Evolutionary conservation across 1,284 basidiomycete species (phyloP).

Genomic region (Tilletia caries): DNA sequence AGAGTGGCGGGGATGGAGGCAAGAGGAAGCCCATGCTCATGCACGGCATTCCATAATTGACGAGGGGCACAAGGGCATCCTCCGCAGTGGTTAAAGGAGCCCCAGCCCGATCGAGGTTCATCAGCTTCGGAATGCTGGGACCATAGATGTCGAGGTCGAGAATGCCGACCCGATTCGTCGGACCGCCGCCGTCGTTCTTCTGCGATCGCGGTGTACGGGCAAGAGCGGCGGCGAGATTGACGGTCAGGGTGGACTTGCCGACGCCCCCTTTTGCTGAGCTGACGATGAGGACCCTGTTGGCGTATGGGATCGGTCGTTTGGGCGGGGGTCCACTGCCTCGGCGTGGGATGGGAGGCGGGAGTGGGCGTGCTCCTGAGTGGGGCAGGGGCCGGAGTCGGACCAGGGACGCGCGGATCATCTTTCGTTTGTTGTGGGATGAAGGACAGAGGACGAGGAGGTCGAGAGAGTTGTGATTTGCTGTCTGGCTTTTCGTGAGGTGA

Average conservation of each 20-base stretch:
- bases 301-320: slow-evolving; percentile 58
- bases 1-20: slow-evolving; percentile 47
- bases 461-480: no score
- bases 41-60: slow-evolving; percentile 83
- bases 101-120: slow-evolving; percentile 77
- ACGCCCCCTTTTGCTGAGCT: slow-evolving; percentile 96
- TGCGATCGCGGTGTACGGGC: slow-evolving; percentile 30
- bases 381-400: not conserved
- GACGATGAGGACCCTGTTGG: slow-evolving; percentile 70
- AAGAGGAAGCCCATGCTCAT: slow-evolving; percentile 91
- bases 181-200: not conserved
- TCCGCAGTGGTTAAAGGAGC: slow-evolving; percentile 73
- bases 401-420: not conserved
- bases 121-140: slow-evolving; percentile 88
- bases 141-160: slow-evolving; percentile 95
- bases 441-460: no score
- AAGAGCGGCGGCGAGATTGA: slow-evolving; percentile 77
- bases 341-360: not conserved
- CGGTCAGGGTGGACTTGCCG: slow-evolving; percentile 87
- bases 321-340: slow-evolving; percentile 55
- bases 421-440: no score
- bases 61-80: slow-evolving; percentile 71
- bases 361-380: not conserved
- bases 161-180: slow-evolving; percentile 63
- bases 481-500: no score